These are phyloP conservation scores for Datisca glomerata DNA, from an alignment of 306 rosid species.

Conservation along the genomic window DNA sequence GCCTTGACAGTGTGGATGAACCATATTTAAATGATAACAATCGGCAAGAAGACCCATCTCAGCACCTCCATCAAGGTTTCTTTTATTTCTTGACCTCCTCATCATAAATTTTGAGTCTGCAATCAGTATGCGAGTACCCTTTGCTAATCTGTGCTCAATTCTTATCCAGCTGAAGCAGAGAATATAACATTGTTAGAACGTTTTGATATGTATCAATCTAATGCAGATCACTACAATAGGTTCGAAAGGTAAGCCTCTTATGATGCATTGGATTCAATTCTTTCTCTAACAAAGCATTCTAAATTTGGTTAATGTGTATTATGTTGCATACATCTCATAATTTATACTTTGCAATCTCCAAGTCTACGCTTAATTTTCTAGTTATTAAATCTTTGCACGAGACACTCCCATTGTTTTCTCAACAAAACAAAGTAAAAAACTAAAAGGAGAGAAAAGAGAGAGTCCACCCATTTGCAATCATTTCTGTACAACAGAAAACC, in stretches of 20 bases:
- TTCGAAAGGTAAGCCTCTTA: conserved; percentile 79
- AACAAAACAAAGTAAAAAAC: no score
- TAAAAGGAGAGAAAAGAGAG: no score
- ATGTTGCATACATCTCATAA: no score
- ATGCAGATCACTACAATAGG: conserved; percentile 25
- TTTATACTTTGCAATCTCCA: no score
- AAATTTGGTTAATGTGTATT: no score
- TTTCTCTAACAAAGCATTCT: no score
- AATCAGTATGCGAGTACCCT: not conserved
- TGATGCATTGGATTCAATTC: no score
- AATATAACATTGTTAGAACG: conserved; percentile 48
- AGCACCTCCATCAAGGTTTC: conserved; percentile 58
- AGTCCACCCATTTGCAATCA: no score
- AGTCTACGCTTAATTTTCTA: no score
- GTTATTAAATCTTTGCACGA: no score
- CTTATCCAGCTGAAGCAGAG: conserved; percentile 44
- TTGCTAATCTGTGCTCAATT: conserved; percentile 15
- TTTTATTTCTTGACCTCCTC: conserved; percentile 8
- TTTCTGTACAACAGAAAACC: no score
- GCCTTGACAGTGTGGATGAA: conserved; percentile 62
- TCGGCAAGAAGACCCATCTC: conserved; percentile 30
- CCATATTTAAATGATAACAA: conserved; percentile 19
- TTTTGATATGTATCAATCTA: conserved; percentile 34
- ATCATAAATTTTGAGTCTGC: conserved; percentile 7
- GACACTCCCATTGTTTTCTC: no score